These are phyloP conservation scores for Loxodes magnus DNA, from an alignment of 73 alveolate genomes.

Conservation along the genomic window DNA sequence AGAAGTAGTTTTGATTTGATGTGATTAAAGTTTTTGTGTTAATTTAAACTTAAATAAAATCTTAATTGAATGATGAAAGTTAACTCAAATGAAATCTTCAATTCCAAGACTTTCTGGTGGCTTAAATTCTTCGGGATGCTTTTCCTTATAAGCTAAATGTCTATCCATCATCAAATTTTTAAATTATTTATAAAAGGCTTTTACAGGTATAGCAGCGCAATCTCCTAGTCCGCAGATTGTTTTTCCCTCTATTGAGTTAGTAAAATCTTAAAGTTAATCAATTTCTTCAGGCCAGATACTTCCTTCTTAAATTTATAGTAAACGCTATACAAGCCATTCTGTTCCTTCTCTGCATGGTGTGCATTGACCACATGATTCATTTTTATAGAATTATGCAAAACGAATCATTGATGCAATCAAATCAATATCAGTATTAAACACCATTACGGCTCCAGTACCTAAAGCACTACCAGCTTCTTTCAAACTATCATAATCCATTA, in stretches of 20 bases:
- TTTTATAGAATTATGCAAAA: conserved; percentile 67
- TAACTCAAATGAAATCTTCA: too few relatives aligned
- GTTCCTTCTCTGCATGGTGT: conserved; percentile 93
- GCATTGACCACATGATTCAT: conserved; percentile 84
- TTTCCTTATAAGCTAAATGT: conserved; percentile 61
- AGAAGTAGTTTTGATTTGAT: too few relatives aligned
- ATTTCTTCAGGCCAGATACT: conserved; percentile 78
- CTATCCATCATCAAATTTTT: conserved; percentile 78
- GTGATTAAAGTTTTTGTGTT: too few relatives aligned
- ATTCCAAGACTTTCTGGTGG: too few relatives aligned
- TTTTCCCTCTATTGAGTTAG: conserved; percentile 78
- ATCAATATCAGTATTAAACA: conserved; percentile 74
- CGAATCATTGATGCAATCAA: conserved; percentile 74
- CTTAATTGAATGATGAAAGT: too few relatives aligned
- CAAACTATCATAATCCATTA: conserved; percentile 83
- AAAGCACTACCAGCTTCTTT: conserved; percentile 68
- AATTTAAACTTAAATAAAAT: too few relatives aligned
- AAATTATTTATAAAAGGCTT: conserved; percentile 60
- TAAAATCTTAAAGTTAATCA: conserved; percentile 69
- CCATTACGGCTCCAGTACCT: conserved; percentile 90
- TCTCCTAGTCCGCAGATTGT: conserved; percentile 89
- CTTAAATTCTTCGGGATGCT: too few relatives aligned
- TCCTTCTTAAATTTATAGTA: conserved; percentile 64
- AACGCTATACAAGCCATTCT: conserved; percentile 70
- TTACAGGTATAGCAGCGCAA: conserved; percentile 90